Conservation (phyloP, 176 grass and related monocot genomes). For the Calamus simplicifolius region DNA sequence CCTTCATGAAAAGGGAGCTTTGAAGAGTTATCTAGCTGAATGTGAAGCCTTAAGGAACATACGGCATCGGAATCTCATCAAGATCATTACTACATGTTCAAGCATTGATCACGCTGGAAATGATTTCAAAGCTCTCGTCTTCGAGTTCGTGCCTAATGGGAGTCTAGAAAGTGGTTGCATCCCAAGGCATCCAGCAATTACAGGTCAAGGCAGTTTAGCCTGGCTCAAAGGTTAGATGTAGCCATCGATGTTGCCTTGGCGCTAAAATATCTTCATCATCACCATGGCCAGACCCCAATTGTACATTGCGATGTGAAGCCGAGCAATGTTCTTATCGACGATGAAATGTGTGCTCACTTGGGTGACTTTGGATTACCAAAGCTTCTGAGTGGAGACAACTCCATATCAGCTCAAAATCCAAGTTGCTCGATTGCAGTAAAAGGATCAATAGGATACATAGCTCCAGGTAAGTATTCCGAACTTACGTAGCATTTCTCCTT, state of each 20-base stretch:
- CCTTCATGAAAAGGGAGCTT: slow-evolving; percentile 13
- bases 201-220: background rate
- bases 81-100: slow-evolving; percentile 41
- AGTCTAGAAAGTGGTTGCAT: slow-evolving; percentile 54
- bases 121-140: slow-evolving; percentile 55
- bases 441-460: too few relatives aligned
- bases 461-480: too few relatives aligned
- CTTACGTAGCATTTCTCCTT: too few relatives aligned
- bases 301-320: slow-evolving; percentile 21
- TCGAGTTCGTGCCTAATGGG: slow-evolving; percentile 39
- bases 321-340: too few relatives aligned
- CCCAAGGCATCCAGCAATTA: background rate
- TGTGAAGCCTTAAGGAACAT: slow-evolving; percentile 36
- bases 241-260: too few relatives aligned
- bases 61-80: slow-evolving; percentile 43
- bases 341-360: too few relatives aligned
- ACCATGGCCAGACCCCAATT: slow-evolving; percentile 10
- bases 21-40: slow-evolving; percentile 42
- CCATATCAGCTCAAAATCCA: too few relatives aligned
- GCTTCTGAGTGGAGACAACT: too few relatives aligned
- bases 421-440: too few relatives aligned
- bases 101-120: slow-evolving; percentile 19
- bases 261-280: slow-evolving; percentile 51
- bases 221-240: slow-evolving; percentile 13
- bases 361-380: too few relatives aligned